Evolutionary conservation across 371 early-diverging fungal species (phyloP).

Genomic region (Batkoa obscura): DNA sequence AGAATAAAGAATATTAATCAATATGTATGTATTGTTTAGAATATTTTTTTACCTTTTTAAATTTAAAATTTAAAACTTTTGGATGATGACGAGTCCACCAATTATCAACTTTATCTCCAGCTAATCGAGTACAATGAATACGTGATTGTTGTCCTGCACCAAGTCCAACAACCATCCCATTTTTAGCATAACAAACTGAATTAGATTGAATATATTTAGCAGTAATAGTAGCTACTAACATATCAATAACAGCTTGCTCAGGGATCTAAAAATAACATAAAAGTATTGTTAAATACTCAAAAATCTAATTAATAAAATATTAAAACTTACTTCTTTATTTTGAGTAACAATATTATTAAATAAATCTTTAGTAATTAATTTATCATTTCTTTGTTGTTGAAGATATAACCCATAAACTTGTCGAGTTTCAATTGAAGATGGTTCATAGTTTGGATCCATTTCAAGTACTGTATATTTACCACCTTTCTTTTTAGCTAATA

Average conservation of each 20-base stretch:
- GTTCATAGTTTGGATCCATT: slow-evolving; percentile 81
- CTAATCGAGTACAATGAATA: slow-evolving; percentile 93
- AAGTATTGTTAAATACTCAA: neutral
- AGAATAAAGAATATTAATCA: neutral
- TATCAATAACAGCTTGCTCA: slow-evolving; percentile 49
- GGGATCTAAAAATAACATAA: slow-evolving; percentile 21
- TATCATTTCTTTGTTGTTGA: slow-evolving; percentile 80
- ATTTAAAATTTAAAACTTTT: slow-evolving; percentile 63
- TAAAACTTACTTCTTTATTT: slow-evolving; percentile 32
- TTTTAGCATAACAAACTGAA: slow-evolving; percentile 93
- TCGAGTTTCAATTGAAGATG: slow-evolving; percentile 62
- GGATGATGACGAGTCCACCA: slow-evolving; percentile 96
- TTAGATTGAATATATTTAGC: slow-evolving; percentile 96
- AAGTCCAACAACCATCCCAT: slow-evolving; percentile 94
- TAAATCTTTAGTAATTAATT: slow-evolving; percentile 41
- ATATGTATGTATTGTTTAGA: neutral
- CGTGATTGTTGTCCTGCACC: slow-evolving; percentile 97
- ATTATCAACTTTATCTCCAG: slow-evolving; percentile 97
- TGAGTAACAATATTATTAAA: slow-evolving; percentile 72
- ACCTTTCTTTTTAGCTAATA: slow-evolving; percentile 82
- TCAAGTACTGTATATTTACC: slow-evolving; percentile 87
- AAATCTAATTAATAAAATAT: neutral
- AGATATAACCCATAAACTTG: slow-evolving; percentile 84
- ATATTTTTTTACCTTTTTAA: slow-evolving; percentile 28
- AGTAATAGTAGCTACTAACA: slow-evolving; percentile 91